Percentiles rank a stretch among this genome's conserved stretches.
Evolutionary conservation across 345 rosid genomes (phyloP).

Genomic region (Salix caprea): DNA sequence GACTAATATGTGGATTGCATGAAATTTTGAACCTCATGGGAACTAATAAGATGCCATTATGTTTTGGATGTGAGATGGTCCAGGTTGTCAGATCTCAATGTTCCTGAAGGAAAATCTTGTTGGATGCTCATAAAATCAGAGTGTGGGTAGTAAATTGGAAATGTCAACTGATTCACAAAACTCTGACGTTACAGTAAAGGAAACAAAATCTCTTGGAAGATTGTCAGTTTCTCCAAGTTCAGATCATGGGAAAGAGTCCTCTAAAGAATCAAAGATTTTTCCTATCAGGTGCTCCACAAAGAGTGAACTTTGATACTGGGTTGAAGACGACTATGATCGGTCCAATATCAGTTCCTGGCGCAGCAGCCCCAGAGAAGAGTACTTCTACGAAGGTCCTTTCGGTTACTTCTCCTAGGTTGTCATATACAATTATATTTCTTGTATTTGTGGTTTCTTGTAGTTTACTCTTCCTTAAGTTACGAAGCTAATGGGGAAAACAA

Average conservation of each 20-base stretch:
- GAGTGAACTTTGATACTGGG: slow-evolving; percentile 42
- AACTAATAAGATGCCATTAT: slow-evolving; percentile 83
- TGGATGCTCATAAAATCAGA: slow-evolving; percentile 95
- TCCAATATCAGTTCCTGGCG: slow-evolving; percentile 39
- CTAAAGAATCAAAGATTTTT: slow-evolving; percentile 55
- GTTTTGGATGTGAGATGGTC: slow-evolving; percentile 99
- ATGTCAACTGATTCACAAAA: slow-evolving; percentile 42
- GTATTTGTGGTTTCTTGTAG: too few species aligned
- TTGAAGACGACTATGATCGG: slow-evolving; percentile 39
- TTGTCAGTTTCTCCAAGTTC: slow-evolving; percentile 76
- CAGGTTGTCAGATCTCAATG: slow-evolving; percentile 83
- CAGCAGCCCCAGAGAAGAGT: slow-evolving; percentile 51
- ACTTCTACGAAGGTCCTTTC: slow-evolving; percentile 39
- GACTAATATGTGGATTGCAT: slow-evolving; percentile 92
- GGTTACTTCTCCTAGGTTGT: slow-evolving; percentile 5
- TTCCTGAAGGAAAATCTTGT: slow-evolving; percentile 95
- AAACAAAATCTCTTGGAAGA: slow-evolving; percentile 74
- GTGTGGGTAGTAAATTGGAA: slow-evolving; percentile 84
- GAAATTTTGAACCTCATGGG: slow-evolving; percentile 96
- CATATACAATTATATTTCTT: too few species aligned
- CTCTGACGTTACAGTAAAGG: slow-evolving; percentile 51
- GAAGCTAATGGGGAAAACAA: too few species aligned
- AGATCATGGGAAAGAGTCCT: slow-evolving; percentile 41
- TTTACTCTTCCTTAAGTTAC: too few species aligned
- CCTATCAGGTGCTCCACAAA: slow-evolving; percentile 43